Percentiles rank a stretch among this genome's conserved stretches.
Evolutionary conservation across 2,329 filamentous ascomycete species (phyloP).

Genomic region (Trematosphaeria pertusa): DNA sequence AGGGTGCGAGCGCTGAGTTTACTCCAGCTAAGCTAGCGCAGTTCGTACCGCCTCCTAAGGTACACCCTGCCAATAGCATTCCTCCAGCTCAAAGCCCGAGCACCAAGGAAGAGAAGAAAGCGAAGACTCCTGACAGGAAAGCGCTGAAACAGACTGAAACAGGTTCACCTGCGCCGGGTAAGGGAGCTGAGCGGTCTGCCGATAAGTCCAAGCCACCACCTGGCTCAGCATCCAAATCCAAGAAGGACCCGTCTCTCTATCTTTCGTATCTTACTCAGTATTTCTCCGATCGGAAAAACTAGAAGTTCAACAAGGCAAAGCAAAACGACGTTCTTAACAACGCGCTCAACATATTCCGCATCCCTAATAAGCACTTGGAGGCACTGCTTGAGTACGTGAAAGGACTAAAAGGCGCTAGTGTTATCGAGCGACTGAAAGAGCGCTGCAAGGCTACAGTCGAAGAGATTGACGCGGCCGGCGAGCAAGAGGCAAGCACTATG

Average conservation of each 20-base stretch:
- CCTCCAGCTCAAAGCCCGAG: constrained; percentile 6
- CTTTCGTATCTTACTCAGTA: constrained; percentile 81
- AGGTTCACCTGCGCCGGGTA: constrained; percentile 14
- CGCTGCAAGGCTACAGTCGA: constrained; percentile 68
- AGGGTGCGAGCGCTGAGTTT: constrained; percentile 30
- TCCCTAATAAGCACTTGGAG: constrained; percentile 73
- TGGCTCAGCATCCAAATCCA: constrained; percentile 12
- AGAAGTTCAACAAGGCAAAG: constrained; percentile 97
- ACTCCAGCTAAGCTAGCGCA: constrained; percentile 32
- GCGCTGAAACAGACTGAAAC: constrained; percentile 11
- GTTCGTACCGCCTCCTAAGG: constrained; percentile 31
- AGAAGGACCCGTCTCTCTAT: constrained; percentile 66
- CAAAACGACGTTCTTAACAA: constrained; percentile 87
- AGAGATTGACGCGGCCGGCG: constrained; percentile 60
- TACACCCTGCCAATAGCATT: constrained; percentile 28
- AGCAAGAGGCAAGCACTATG: constrained; percentile 34
- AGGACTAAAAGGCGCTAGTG: constrained; percentile 77
- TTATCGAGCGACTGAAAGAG: constrained; percentile 69
- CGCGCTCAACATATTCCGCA: constrained; percentile 72
- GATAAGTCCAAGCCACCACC: too few relatives aligned
- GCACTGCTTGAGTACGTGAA: constrained; percentile 78
- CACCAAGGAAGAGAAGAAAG: constrained; percentile 23
- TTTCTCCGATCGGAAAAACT: constrained; percentile 71
- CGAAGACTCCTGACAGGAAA: constrained; percentile 12
- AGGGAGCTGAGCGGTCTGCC: constrained; percentile 1